These are phyloP conservation scores for Globisporangium rhizosaccharum DNA, from an alignment of 352 stramenopile genomes.

Conservation along the genomic window DNA sequence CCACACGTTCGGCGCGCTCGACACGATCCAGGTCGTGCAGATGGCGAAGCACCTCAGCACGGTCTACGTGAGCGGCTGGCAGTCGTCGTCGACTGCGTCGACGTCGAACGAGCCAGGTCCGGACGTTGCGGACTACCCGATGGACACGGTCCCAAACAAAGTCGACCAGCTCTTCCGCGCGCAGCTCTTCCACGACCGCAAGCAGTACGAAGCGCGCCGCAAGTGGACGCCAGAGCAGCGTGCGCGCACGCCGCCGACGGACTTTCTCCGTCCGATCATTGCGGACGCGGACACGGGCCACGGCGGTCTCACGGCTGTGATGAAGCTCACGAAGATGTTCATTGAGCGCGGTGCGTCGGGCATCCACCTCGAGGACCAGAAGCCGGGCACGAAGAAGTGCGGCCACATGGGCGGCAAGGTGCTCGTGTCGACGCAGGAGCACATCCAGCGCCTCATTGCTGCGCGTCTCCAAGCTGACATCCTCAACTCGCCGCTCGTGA, in stretches of 20 bases:
- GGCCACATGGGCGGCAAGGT: conserved; percentile 99
- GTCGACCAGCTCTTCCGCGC: conserved; percentile 97
- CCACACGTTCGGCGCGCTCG: conserved; percentile 85
- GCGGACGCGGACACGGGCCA: conserved; percentile 97
- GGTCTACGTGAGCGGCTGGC: conserved; percentile 98
- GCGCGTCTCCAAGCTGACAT: conserved; percentile 96
- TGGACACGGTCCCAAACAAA: conserved; percentile 98
- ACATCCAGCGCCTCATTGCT: conserved; percentile 95
- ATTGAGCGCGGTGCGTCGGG: conserved; percentile 96
- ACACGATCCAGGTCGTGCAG: conserved; percentile 95
- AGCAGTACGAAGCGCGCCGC: conserved; percentile 93
- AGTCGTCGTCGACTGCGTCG: conserved; percentile 92
- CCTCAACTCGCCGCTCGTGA: conserved; percentile 91
- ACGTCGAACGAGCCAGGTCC: conserved; percentile 95
- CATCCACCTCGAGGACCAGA: conserved; percentile 99
- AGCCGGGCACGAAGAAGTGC: conserved; percentile 98
- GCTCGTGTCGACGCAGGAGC: conserved; percentile 95
- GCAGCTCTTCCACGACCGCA: conserved; percentile 96
- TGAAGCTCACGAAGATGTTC: conserved; percentile 99
- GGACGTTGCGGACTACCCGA: conserved; percentile 98
- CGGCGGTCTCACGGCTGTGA: conserved; percentile 94
- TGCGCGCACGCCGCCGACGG: conserved; percentile 77
- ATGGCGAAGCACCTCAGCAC: conserved; percentile 93
- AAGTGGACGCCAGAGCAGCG: conserved; percentile 76
- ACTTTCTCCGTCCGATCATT: conserved; percentile 96